Conservation (phyloP, 306 rosid genomes). For the Vigna radiata region DNA sequence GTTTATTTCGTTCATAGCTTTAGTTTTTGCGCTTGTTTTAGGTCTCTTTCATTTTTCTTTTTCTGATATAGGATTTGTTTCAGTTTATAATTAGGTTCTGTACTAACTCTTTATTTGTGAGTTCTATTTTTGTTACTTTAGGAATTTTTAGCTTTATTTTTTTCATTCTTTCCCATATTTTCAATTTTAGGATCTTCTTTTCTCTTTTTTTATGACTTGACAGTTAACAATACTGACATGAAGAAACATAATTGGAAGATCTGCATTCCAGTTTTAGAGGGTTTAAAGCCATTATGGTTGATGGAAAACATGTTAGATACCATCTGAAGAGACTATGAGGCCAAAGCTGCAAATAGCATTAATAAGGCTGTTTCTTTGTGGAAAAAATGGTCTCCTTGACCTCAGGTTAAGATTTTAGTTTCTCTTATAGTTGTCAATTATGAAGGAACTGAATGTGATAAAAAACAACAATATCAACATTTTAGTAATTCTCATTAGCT, state of each 20-base stretch:
- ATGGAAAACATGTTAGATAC: slow-evolving; percentile 91
- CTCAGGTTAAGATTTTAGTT: slow-evolving; percentile 58
- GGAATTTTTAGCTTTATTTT: too few species aligned
- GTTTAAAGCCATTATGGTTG: slow-evolving; percentile 82
- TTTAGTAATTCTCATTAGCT: background rate
- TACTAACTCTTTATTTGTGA: too few species aligned
- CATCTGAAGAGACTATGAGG: slow-evolving; percentile 87
- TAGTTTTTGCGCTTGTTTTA: too few species aligned
- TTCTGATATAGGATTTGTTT: too few species aligned
- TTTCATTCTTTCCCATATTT: too few species aligned
- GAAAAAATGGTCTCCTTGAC: slow-evolving; percentile 53
- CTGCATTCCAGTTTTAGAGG: slow-evolving; percentile 84
- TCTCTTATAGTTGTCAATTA: slow-evolving; percentile 7
- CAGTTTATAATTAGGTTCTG: too few species aligned
- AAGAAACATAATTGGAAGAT: slow-evolving; percentile 79
- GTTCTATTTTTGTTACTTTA: too few species aligned
- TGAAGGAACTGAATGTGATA: slow-evolving; percentile 23
- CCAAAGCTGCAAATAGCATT: slow-evolving; percentile 66
- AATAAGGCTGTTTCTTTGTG: slow-evolving; percentile 63
- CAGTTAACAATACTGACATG: slow-evolving; percentile 38
- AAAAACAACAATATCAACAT: background rate
- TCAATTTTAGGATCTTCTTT: too few species aligned
- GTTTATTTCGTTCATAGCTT: too few species aligned
- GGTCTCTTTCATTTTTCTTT: too few species aligned
- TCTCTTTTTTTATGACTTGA: too few species aligned